A percentile compares a stretch with the other conserved stretches of the same genome.
phyloP scores from a whole-genome alignment of 2,329 filamentous ascomycete genomes.

The Alternaria tenuissima region DNA sequence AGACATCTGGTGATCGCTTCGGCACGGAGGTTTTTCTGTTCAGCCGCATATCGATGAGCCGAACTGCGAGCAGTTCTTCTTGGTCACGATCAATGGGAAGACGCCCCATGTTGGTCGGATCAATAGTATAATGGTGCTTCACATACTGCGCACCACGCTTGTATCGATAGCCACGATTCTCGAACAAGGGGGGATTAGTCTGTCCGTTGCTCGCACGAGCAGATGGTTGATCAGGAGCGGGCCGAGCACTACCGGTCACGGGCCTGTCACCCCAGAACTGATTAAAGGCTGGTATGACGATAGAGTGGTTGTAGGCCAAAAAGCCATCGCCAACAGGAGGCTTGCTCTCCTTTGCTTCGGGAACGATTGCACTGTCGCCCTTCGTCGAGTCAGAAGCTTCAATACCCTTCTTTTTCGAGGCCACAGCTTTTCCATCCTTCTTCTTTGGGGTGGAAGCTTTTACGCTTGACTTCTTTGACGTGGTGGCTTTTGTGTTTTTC shows the following conservation, averaged over 20 bases:
- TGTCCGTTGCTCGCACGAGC: conserved; percentile 31
- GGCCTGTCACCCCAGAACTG: conserved; percentile 34
- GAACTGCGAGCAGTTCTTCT: conserved; percentile 27
- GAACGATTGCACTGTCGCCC: background rate
- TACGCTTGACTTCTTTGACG: background rate
- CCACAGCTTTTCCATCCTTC: background rate
- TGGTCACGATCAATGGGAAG: conserved; percentile 26
- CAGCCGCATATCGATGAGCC: conserved; percentile 42
- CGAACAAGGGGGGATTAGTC: conserved; percentile 35
- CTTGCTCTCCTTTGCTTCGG: conserved; percentile 6
- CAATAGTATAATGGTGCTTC: conserved; percentile 18
- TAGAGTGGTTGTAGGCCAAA: background rate
- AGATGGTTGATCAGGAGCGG: conserved; percentile 25
- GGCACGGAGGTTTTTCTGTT: conserved; percentile 23
- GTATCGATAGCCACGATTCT: conserved; percentile 36
- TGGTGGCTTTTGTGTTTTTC: background rate
- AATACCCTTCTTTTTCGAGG: background rate
- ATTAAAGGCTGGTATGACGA: conserved; percentile 3
- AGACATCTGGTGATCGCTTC: conserved; percentile 22
- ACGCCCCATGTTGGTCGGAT: conserved; percentile 7
- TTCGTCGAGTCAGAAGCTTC: background rate
- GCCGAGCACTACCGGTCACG: conserved; percentile 18
- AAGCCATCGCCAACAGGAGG: conserved; percentile 22
- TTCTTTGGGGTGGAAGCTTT: background rate
- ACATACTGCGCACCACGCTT: conserved; percentile 27